Evolutionary conservation across 108 stramenopile genomes (phyloP), one percentile per base, ranked within the genome.

Genomic region (Skeletonema potamos): DNA sequence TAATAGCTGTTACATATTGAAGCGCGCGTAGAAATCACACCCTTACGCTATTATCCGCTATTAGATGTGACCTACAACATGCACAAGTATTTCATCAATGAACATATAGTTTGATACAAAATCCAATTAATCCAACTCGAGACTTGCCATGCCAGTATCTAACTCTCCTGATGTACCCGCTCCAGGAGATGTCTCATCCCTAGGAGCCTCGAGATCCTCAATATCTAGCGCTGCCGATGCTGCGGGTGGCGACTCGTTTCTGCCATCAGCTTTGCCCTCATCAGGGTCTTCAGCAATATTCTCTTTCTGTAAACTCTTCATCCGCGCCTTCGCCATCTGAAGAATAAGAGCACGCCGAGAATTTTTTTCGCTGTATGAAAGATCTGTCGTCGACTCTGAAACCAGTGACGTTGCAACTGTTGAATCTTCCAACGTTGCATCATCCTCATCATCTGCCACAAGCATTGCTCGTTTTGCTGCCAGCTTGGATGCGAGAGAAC

Each of bases 271-370:
- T 22, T 44, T 8, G 51, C 60, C 15, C 27, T n/a, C 55, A 28
- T 6, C 26, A 68, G 55, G 41, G 37, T 78, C 71, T 13, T 79
- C 78, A 9, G 51, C 51, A 37, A 55, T 44, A 36, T 18, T 44
- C 1, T 55, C 70, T 26, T 70, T 41, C 56, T 81, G 82, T 1
- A 83, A 79, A 66, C 68, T 86, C 44, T 83, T 87, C 90, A 91
- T 94, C 54, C 93, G 79, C 13, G 89, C 89, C 83, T 92, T 94
- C 29, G 93, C 93, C 93, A 94, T 94, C 83, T 94, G 87, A 22
- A 94, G 79, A 76, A 94, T 94, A 0, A 94, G 75, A 11, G 89
- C 90, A 32, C 93, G 75, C 17, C 93, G 67, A 17, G 89, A 91
- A 68, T 67, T 86, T 17, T 74, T 66, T 54, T 91, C 90, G 33